phyloP scores from a whole-genome alignment of 305 asterid species.

The Fraxinus albicans region DNA sequence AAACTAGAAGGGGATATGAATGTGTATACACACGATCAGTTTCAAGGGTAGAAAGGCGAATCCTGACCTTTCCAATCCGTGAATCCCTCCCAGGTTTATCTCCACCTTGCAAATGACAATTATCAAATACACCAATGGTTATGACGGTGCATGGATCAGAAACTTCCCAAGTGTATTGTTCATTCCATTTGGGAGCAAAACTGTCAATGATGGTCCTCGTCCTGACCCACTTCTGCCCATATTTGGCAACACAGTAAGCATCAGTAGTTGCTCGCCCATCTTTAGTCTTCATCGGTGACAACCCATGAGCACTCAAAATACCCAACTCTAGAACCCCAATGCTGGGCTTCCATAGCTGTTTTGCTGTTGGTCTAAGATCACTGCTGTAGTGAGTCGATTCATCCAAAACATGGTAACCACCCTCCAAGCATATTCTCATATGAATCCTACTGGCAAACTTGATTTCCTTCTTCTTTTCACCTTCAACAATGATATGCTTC shows the following conservation, averaged over 20 bases:
- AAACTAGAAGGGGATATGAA: slow-evolving; percentile 65
- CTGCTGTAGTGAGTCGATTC: slow-evolving; percentile 71
- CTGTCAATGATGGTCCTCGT: slow-evolving; percentile 67
- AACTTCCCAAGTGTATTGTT: slow-evolving; percentile 82
- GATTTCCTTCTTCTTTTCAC: slow-evolving; percentile 47
- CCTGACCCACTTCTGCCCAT: slow-evolving; percentile 79
- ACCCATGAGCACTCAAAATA: slow-evolving; percentile 48
- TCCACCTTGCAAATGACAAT: slow-evolving; percentile 51
- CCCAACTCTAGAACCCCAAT: slow-evolving; percentile 70
- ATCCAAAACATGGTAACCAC: slow-evolving; percentile 79
- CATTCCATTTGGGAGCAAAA: slow-evolving; percentile 66
- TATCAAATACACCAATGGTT: slow-evolving; percentile 73
- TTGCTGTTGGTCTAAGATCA: slow-evolving; percentile 71
- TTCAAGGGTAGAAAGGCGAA: slow-evolving; percentile 69
- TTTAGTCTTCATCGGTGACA: slow-evolving; percentile 67
- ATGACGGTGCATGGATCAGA: slow-evolving; percentile 71
- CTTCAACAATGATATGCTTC: slow-evolving; percentile 38
- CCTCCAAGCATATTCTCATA: slow-evolving; percentile 61
- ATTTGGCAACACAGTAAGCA: slow-evolving; percentile 82
- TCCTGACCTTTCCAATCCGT: slow-evolving; percentile 69
- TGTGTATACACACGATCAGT: slow-evolving; percentile 56
- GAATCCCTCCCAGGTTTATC: slow-evolving; percentile 43
- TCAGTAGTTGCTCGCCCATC: slow-evolving; percentile 66
- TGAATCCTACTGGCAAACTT: slow-evolving; percentile 69
- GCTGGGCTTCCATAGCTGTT: slow-evolving; percentile 71